A percentile compares a stretch with the other conserved stretches of the same genome.
Conservation (phyloP, 805 yeast species). For the Yarrowia keelungensis region DNA sequence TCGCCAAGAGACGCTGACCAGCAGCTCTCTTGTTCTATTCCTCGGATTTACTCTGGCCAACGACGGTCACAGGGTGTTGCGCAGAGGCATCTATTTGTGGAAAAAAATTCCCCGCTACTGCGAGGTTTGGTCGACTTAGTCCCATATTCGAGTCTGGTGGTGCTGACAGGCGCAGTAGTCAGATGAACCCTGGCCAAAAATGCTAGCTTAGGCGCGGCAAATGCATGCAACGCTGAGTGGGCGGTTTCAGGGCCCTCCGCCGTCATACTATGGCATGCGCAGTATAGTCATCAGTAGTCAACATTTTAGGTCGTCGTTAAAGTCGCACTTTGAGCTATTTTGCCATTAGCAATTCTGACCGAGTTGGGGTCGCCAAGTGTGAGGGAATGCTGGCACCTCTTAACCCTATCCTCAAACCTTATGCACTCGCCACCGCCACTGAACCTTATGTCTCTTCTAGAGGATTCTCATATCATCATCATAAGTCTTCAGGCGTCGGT, state of each 20-base stretch:
- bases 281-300: neutral
- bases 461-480: too few relatives aligned
- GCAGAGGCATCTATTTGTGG: neutral
- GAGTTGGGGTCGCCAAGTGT: neutral
- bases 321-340: neutral
- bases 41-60: neutral
- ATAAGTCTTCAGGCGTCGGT: too few relatives aligned
- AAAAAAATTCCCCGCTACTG: neutral
- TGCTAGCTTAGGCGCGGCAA: neutral
- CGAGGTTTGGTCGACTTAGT: too few relatives aligned
- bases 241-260: constrained; percentile 7
- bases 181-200: neutral
- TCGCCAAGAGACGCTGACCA: constrained; percentile 22
- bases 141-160: neutral
- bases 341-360: neutral
- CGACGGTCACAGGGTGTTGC: neutral
- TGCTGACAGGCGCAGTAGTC: neutral
- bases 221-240: neutral
- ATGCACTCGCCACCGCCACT: too few relatives aligned
- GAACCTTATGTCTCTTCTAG: too few relatives aligned
- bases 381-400: too few relatives aligned
- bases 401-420: too few relatives aligned
- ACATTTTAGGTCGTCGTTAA: constrained; percentile 1
- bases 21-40: neutral
- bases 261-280: too few relatives aligned